A percentile compares a stretch with the other conserved stretches of the same genome.
These are phyloP conservation scores for Beta macrorhiza DNA, from an alignment of 179 eudicot species.

Conservation along the genomic window DNA sequence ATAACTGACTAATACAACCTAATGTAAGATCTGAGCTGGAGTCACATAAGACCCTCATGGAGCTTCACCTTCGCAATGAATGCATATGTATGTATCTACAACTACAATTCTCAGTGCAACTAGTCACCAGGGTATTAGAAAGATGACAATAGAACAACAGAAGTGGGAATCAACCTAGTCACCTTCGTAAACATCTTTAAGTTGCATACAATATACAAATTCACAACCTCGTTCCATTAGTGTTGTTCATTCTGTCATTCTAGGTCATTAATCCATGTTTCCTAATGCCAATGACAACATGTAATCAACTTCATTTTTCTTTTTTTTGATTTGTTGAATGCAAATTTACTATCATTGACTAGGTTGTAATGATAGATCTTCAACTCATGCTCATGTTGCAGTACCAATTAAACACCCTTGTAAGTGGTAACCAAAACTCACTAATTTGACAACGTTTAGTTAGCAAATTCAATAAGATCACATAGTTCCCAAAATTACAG, in stretches of 20 bases:
- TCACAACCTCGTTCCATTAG: not conserved
- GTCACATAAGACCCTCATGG: too few relatives aligned
- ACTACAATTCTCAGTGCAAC: not conserved
- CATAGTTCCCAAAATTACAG: not conserved
- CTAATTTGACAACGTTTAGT: not conserved
- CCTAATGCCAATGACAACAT: not conserved
- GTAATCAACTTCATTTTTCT: not conserved
- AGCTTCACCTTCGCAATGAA: too few relatives aligned
- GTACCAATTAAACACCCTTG: too few relatives aligned
- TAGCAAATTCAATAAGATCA: not conserved
- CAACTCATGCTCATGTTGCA: not conserved
- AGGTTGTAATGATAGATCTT: not conserved
- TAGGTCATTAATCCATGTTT: not conserved
- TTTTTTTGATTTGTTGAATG: not conserved
- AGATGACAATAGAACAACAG: too few relatives aligned
- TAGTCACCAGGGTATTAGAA: not conserved
- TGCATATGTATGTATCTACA: not conserved
- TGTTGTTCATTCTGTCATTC: not conserved
- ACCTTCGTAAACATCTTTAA: not conserved
- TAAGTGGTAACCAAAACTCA: not conserved
- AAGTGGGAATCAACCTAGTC: too few relatives aligned
- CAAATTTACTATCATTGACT: too few relatives aligned
- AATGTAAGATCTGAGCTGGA: too few relatives aligned
- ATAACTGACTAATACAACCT: too few relatives aligned
- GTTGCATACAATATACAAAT: not conserved